A percentile compares a stretch with the other conserved stretches of the same genome.
Evolutionary conservation across 331 rosid species (phyloP).

Genomic region (Quercus tomentella): DNA sequence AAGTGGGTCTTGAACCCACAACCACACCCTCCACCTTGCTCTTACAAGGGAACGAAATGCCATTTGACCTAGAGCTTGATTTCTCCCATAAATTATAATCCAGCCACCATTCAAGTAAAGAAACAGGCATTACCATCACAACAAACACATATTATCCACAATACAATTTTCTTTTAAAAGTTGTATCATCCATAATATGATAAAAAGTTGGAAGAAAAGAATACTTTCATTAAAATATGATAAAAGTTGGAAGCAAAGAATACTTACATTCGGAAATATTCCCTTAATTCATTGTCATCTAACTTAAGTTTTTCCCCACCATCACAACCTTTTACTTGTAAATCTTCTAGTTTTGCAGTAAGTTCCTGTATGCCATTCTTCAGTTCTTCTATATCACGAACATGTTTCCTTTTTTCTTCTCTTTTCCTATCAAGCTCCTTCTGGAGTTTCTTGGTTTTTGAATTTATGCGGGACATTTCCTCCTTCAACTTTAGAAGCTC

Average conservation of each 20-base stretch:
- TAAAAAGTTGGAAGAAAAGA: constrained; percentile 4
- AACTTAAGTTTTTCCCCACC: constrained; percentile 61
- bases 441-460: constrained; percentile 76
- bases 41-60: background rate
- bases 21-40: too few species aligned
- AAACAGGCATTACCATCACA: background rate
- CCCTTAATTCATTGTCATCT: constrained; percentile 61
- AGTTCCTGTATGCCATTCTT: constrained; percentile 68
- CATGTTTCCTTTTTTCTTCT: constrained; percentile 66
- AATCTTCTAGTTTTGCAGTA: constrained; percentile 49
- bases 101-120: constrained; percentile 9
- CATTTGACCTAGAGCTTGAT: background rate
- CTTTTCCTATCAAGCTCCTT: constrained; percentile 72
- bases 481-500: constrained; percentile 90
- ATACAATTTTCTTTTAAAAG: too few species aligned
- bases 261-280: constrained; percentile 90
- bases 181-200: background rate
- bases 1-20: too few species aligned
- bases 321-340: constrained; percentile 63
- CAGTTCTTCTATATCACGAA: constrained; percentile 44
- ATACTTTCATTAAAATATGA: constrained; percentile 45
- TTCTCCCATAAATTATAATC: background rate
- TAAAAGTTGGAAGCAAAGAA: constrained; percentile 4
- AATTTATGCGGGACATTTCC: constrained; percentile 84
- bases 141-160: background rate